Evolutionary conservation across 768 basidiomycete genomes (phyloP), one percentile per base, ranked within the genome.

Genomic region (Leccinum uliginosum): DNA sequence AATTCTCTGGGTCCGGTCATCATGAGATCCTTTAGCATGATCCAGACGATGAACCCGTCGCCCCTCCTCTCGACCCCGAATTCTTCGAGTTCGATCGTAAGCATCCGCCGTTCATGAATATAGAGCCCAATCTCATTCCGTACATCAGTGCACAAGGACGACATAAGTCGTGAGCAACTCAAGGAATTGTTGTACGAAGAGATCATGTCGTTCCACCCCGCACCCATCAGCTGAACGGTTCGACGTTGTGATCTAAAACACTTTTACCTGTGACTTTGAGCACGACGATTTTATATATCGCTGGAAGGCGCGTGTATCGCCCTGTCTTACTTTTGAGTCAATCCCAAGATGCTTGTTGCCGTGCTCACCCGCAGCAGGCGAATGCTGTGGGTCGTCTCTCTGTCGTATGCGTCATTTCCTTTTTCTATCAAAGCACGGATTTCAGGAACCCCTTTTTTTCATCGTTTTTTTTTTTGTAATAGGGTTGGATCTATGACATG

Each of bases 11-110:
- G 7, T 11, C 6, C 23, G 23, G n/a, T 49, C 43, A 27, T 64
- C 11, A 67, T 46, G 10, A 57, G 3, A 15, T 51, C 7, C 26
- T 49, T 40, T 64, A 90, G 87, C 94, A 96, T 67, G 94, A 97
- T 68, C 93, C 95, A 2, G 93, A 96, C 50, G 97, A 99, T 66
- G 97, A 99, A 73, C 97, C 97, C 0, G 83, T 87, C 23, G 95
- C 95, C 0, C 89, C 93, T 5, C 95, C 96, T n/a, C 85, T 99
- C 49, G 91, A 92, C 62, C 89, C 93, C 4, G 87, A 89, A 62
- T 99, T 98, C 79, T 99, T 99, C 73, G 93, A 96, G 67, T 98
- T 98, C 70, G 97, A 99, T 72, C 74, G 89, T 91, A 62, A 74
- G 89, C 81, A 4, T 53, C 15, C 15, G 0, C 6, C 14, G 0